Conservation (phyloP, 352 stramenopile genomes). For the Aphanomyces stellatus region DNA sequence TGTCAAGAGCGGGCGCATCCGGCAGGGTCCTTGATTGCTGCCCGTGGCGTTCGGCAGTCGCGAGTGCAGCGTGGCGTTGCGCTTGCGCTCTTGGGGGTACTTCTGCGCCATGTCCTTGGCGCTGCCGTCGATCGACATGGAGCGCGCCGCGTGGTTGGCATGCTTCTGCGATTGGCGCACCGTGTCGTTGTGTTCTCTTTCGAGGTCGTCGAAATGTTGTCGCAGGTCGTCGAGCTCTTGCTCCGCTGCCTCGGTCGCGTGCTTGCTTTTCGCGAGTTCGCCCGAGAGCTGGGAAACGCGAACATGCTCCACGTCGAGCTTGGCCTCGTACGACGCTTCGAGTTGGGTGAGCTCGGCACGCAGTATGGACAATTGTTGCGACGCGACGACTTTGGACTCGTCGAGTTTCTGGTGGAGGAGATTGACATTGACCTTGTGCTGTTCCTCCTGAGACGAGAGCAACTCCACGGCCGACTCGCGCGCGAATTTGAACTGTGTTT, state of each 20-base stretch:
- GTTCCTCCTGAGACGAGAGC: constrained; percentile 4
- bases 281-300: constrained; percentile 33
- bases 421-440: background rate
- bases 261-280: constrained; percentile 27
- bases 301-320: constrained; percentile 37
- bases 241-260: background rate
- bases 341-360: constrained; percentile 46
- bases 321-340: constrained; percentile 34
- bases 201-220: background rate
- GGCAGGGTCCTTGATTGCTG: constrained; percentile 92
- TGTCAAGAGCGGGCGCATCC: constrained; percentile 77
- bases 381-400: background rate
- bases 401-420: background rate
- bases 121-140: background rate
- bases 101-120: constrained; percentile 72
- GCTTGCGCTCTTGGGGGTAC: constrained; percentile 74
- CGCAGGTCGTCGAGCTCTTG: constrained; percentile 2
- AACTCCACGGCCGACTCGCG: constrained; percentile 4
- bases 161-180: constrained; percentile 14
- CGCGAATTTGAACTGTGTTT: background rate
- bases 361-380: constrained; percentile 29
- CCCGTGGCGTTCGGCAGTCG: constrained; percentile 81
- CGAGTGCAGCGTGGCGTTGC: constrained; percentile 66
- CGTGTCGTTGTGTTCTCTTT: background rate
- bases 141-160: background rate